Evolutionary conservation across 2,329 filamentous ascomycete genomes (phyloP).

Genomic region (Colletotrichum magnum): DNA sequence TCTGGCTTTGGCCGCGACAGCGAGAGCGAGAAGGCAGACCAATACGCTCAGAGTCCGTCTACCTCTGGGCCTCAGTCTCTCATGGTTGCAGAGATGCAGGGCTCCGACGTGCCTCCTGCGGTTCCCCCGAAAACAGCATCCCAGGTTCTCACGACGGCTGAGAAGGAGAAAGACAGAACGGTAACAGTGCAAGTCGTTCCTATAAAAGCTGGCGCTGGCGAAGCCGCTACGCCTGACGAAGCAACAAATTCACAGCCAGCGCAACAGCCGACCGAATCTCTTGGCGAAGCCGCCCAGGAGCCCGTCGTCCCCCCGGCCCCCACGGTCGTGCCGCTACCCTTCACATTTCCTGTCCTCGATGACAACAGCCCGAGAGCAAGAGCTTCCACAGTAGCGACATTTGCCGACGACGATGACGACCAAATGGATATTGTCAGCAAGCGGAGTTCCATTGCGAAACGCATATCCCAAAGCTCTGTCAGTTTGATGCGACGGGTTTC

Average conservation of each 20-base stretch:
- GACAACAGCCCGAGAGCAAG: conserved; percentile 55
- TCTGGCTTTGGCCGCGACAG: conserved; percentile 65
- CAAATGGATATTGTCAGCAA: conserved; percentile 45
- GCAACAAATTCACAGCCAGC: too few species aligned
- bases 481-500: conserved; percentile 56
- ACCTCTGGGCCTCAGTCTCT: conserved; percentile 37
- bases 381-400: conserved; percentile 78
- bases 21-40: conserved; percentile 60
- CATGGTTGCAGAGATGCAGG: conserved; percentile 62
- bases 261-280: background rate
- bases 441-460: conserved; percentile 59
- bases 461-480: conserved; percentile 63
- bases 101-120: conserved; percentile 45
- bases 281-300: background rate
- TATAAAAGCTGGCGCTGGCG: conserved; percentile 59
- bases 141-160: conserved; percentile 58
- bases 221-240: conserved; percentile 14
- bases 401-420: conserved; percentile 73
- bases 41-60: conserved; percentile 43
- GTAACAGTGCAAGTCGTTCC: conserved; percentile 68
- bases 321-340: conserved; percentile 75
- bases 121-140: conserved; percentile 48
- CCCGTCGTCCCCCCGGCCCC: conserved; percentile 60
- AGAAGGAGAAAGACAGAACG: conserved; percentile 57
- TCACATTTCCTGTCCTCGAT: conserved; percentile 67